Base-by-base conservation (phyloP, 371 early-diverging fungal genomes). In the Mortierella sp. region DNA sequence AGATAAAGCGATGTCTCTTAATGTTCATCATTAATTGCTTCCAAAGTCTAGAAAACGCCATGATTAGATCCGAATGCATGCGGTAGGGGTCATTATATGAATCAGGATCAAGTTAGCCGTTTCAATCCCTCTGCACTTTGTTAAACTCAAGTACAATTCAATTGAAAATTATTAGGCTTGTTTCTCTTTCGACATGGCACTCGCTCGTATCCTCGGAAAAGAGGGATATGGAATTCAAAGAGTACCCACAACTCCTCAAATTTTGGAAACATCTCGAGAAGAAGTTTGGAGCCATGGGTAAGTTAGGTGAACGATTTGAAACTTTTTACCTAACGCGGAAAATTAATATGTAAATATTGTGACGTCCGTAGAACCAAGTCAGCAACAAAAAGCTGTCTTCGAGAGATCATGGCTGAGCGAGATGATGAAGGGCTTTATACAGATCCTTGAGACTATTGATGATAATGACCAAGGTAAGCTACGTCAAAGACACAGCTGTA, bases 11-110 rank as follows among this genome's bases (percentile, higher is more conserved):
- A 47, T 80, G 81, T 32, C 72, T 94, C 9, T 74, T 93, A 19
- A 72, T 89, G 31, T 96, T 96, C 64, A 70, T 96, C 68, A 89
- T 92, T 42, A 85, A 91, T 22, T 88, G 91, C 40, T 96, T 96
- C 70, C 91, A 93, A 65, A 93, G 94, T 66, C 83, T 97, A 49
- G 98, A 97, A 76, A 90, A 93, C 53, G 67, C 78, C 0, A 40
- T 86, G 22, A 91, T 97, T 29, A 89, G 98, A 64, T 76, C 81
- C 4, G 94, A 95, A 72, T 91, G 92, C 72, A 83, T 96, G 84
- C 85, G 88, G 75, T 86, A 85, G 53, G 78, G 56, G 10, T 22
- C 49, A 17, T 34, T 58, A 54, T 23, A 51, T 6, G 49, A 42
- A 17, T 13, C 29, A 45, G 22, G 58, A 32, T 35, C n/a, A n/a